Evolutionary conservation across 495 filamentous ascomycete genomes (phyloP), one percentile per base, ranked within the genome.

Genomic region (Entonaema liquescens): DNA sequence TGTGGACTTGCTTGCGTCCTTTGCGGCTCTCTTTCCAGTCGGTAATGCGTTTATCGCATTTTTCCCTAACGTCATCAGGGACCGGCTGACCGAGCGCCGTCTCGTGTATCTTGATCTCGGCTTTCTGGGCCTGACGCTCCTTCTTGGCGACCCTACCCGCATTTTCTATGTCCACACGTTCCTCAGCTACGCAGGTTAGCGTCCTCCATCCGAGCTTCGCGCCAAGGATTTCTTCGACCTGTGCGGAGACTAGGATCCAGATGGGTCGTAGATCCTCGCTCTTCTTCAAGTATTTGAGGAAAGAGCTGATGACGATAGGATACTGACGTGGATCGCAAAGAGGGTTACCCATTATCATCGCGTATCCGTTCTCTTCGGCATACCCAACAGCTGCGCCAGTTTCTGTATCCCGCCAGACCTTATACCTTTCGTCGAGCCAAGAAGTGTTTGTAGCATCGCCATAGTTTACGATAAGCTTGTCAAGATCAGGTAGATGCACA

Each of bases 401-500:
- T 5, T 78, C 76, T 44, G 84, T 81, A 70, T 95, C 90, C 5
- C 93, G 90, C 91, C 91, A 97, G 67, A 95, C 88, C 74, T 90
- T 87, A 75, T 91, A 94, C 13, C 92, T 88, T 5, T 92, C 89
- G 76, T 97, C 93, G 19, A 92, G 86, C 91, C 92, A 97, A 1
- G 92, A 92, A 0, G 92, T 97, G 67, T 94, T 93, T 13, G 92
- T 91, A 15, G 93, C 92, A 76, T 95, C 93, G 54, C 93, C 93
- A 67, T 97, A 97, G 79, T 95, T 97, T 66, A 90, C 91, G 74
- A 95, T 89, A 52, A 95, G 86, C 66, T 95, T 89, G 73, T 92
- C 91, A 23, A 97, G 76, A 5, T 91, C 84, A 53, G 92, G 93
- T 28, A 92, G 81, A 57, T 89, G 84, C 2, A 84, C 82, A 80